These are phyloP conservation scores for Globisporangium orthogonon DNA, from an alignment of 352 stramenopile species.

Conservation along the genomic window DNA sequence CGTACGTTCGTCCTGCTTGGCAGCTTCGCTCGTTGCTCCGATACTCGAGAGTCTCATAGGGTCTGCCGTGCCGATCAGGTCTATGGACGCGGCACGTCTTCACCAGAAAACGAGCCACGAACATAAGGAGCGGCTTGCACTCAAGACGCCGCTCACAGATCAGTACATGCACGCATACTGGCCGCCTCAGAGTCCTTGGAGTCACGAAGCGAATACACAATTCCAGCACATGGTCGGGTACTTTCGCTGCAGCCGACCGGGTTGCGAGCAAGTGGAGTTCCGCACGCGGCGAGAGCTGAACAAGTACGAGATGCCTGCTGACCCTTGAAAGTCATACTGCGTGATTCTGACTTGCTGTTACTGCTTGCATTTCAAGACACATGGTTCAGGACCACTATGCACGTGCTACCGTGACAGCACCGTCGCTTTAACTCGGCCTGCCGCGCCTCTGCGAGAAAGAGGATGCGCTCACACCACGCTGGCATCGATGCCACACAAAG, in stretches of 20 bases:
- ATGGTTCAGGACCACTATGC: not conserved
- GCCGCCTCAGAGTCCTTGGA: slow-evolving; percentile 42
- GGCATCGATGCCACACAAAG: not conserved
- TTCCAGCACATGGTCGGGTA: slow-evolving; percentile 35
- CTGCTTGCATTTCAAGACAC: not conserved
- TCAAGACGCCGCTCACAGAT: slow-evolving; percentile 29
- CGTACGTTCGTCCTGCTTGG: slow-evolving; percentile 16
- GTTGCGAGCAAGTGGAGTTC: slow-evolving; percentile 34
- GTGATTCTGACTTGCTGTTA: not conserved
- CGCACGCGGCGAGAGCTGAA: slow-evolving; percentile 32
- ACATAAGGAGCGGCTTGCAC: slow-evolving; percentile 30
- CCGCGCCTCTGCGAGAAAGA: not conserved
- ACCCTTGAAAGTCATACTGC: not conserved
- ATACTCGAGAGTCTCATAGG: not conserved
- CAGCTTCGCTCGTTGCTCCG: not conserved
- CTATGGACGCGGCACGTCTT: slow-evolving; percentile 35
- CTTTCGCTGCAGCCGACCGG: slow-evolving; percentile 26
- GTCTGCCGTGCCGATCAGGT: slow-evolving; percentile 12
- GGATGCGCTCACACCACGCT: not conserved
- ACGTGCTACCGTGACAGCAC: too few relatives aligned
- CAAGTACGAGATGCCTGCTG: slow-evolving; percentile 11
- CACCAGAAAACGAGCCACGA: slow-evolving; percentile 41
- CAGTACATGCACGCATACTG: slow-evolving; percentile 61
- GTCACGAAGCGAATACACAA: slow-evolving; percentile 18
- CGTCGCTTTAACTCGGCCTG: not conserved